Base-by-base conservation (phyloP, 805 yeast genomes). In the Blastobotrys mokoenaii region DNA sequence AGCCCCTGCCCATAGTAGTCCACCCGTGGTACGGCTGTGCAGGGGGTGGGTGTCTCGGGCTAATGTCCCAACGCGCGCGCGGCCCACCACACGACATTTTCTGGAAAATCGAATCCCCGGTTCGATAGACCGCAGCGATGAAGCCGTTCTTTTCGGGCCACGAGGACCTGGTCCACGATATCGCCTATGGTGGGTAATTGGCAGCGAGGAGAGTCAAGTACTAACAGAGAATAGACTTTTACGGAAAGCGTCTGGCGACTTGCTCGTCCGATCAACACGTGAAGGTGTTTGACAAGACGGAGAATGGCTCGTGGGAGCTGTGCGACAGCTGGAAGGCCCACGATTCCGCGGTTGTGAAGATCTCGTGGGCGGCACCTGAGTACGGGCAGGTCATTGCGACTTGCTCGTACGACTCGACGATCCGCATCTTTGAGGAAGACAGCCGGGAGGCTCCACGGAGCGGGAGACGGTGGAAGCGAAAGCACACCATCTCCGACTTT, bases 281-380 rank as follows among this genome's bases (percentile, higher is more conserved):
- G 50, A 86, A 87, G 58, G 89, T 93, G 29, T 93, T 88, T 61
- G 90, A 85, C 59, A 68, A 83, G 30, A 22, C 54, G 42, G 42
- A 37, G 2, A 44, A 48, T n/a, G 46, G 41, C 30, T 46, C 76
- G 74, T 93, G 97, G 97, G 76, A 76, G 15, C 65, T 85, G 46
- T 80, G 82, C 57, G 97, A 90, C 63, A 80, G 84, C 40, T 93
- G 96, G 94, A 84, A 84, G 53, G 97, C 97, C 0, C 98, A 93
- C 60, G 96, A 93, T 56, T 80, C 95, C 6, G 77, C 88, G 47
- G 77, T 93, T 20, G 84, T 87, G 16, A 77, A 82, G 53, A 71
- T 93, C 8, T 79, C 80, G 40, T 93, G 96, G 94, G 96, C 97
- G 0, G 83, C 86, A 42, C 98, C 98, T 1, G 94, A 90, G 62